Evolutionary conservation across 225 moss, liverwort and hornwort species (phyloP).

Genomic region (Sphagnum contortum): DNA sequence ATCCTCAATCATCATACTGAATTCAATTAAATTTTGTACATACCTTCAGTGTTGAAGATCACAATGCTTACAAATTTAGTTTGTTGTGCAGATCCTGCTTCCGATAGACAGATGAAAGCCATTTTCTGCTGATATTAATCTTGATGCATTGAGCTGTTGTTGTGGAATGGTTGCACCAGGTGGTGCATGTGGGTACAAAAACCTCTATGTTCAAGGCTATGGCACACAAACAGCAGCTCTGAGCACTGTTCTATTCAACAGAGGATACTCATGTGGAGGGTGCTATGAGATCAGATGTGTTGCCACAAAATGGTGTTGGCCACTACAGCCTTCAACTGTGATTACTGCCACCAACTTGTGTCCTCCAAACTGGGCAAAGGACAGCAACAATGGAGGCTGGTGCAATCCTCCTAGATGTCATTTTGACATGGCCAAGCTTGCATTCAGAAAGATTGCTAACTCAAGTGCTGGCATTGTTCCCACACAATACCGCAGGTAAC

Average conservation of each 20-base stretch:
- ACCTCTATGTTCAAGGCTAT: constrained; percentile 16
- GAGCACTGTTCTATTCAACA: constrained; percentile 16
- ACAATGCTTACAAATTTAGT: no score
- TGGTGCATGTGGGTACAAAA: constrained; percentile 14
- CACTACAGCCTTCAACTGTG: not conserved
- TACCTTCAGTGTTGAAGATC: no score
- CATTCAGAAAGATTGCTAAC: not conserved
- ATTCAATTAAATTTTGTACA: no score
- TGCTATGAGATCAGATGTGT: constrained; percentile 25
- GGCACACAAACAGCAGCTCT: constrained; percentile 27
- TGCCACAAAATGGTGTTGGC: constrained; percentile 23
- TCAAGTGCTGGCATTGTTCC: not conserved
- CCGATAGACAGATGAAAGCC: no score
- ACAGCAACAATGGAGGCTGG: constrained; percentile 8
- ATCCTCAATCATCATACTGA: no score
- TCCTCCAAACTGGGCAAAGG: not conserved
- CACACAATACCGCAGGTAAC: no score
- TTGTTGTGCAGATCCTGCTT: no score
- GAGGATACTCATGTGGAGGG: constrained; percentile 23
- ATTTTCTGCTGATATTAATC: no score
- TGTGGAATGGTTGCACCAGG: constrained; percentile 11
- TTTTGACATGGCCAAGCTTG: not conserved
- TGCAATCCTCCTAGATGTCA: not conserved
- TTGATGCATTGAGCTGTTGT: no score
- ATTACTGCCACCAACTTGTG: not conserved